A percentile compares a stretch with the other conserved stretches of the same genome.
phyloP scores from a whole-genome alignment of 2,329 filamentous ascomycete species.

The Alternaria arbusti region DNA sequence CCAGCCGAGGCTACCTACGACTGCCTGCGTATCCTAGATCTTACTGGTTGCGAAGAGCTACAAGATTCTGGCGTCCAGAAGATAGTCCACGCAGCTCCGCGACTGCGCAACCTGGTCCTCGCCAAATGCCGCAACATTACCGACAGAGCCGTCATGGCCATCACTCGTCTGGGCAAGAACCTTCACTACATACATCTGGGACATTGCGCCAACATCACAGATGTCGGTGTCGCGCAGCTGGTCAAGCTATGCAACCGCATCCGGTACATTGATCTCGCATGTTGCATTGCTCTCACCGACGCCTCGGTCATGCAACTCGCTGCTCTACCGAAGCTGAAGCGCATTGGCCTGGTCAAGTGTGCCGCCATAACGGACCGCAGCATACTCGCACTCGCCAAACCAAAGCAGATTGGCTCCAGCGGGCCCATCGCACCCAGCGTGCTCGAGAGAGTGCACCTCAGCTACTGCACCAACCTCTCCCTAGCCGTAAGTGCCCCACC shows the following conservation, averaged over 20 bases:
- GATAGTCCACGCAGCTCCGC: constrained; percentile 85
- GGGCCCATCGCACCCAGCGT: constrained; percentile 67
- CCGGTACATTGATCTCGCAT: constrained; percentile 96
- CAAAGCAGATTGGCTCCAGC: constrained; percentile 61
- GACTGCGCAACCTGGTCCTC: constrained; percentile 88
- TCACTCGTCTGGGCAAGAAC: constrained; percentile 90
- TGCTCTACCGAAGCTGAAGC: constrained; percentile 86
- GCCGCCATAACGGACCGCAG: constrained; percentile 87
- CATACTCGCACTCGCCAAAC: constrained; percentile 81
- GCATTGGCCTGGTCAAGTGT: constrained; percentile 95
- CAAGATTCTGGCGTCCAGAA: constrained; percentile 87
- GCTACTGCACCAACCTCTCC: constrained; percentile 88
- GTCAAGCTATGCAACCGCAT: constrained; percentile 90
- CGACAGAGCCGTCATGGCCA: constrained; percentile 84
- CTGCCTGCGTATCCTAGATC: constrained; percentile 87
- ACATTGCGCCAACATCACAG: constrained; percentile 90
- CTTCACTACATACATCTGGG: constrained; percentile 95
- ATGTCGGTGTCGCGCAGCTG: constrained; percentile 82
- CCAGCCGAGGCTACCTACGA: constrained; percentile 76
- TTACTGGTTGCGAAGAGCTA: constrained; percentile 85
- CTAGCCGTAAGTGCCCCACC: constrained; percentile 67
- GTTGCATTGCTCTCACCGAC: constrained; percentile 88
- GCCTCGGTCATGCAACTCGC: constrained; percentile 83
- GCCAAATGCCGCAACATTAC: constrained; percentile 95
- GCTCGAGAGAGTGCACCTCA: constrained; percentile 92